phyloP scores from a whole-genome alignment of 2,329 filamentous ascomycete species.

The Sodiomyces alkalinus region DNA sequence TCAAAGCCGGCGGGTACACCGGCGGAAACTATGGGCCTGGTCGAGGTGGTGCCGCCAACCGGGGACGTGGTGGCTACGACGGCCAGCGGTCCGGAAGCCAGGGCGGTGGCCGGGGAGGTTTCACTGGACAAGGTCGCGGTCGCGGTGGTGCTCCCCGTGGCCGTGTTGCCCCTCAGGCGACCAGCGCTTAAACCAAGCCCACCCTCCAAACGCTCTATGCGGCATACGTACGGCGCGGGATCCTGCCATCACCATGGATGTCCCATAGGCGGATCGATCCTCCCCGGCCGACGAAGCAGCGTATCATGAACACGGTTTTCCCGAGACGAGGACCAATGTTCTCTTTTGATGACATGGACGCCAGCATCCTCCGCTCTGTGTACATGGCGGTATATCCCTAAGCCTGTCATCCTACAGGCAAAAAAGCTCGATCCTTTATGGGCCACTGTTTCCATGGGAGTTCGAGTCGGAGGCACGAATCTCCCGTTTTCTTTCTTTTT shows the following conservation, averaged over 20 bases:
- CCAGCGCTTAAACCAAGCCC: slow-evolving; percentile 26
- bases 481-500: too few relatives aligned
- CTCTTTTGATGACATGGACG: too few relatives aligned
- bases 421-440: too few relatives aligned
- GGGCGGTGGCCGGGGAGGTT: slow-evolving; percentile 47
- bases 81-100: slow-evolving; percentile 38
- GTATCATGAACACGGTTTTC: too few relatives aligned
- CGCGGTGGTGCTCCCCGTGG: slow-evolving; percentile 52
- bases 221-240: not conserved
- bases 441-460: not conserved
- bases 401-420: too few relatives aligned
- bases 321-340: too few relatives aligned
- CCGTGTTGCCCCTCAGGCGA: slow-evolving; percentile 42
- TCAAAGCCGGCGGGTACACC: slow-evolving; percentile 55
- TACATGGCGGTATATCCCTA: too few relatives aligned
- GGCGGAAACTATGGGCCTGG: slow-evolving; percentile 50
- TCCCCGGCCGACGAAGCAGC: too few relatives aligned
- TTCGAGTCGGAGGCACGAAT: slow-evolving; percentile 1
- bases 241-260: too few relatives aligned
- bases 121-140: slow-evolving; percentile 46
- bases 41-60: slow-evolving; percentile 13
- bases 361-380: too few relatives aligned
- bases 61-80: slow-evolving; percentile 46
- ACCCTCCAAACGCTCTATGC: not conserved
- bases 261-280: too few relatives aligned